Base-by-base conservation (phyloP, 1,284 basidiomycete species). In the Apiotrichum domesticum region DNA sequence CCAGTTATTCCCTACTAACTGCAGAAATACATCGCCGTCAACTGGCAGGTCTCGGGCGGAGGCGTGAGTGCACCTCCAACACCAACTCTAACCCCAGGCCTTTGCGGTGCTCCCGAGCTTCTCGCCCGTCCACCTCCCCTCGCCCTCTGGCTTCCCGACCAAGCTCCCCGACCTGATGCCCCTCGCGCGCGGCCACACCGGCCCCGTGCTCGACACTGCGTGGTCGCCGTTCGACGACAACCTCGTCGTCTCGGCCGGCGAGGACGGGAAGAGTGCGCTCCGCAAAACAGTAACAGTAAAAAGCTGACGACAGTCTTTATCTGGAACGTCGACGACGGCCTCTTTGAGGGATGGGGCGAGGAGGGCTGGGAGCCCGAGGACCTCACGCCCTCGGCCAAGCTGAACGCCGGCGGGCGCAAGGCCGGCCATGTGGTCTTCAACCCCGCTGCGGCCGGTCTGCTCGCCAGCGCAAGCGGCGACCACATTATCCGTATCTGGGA, bases 221-320 rank as follows among this genome's bases (percentile, higher is more conserved):
- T 98, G 93, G 90, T 92, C 88, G 1, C 94, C 94, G 1, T 93
- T 96, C 74, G 87, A 94, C 72, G 94, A 98, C 77, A 80, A 83
- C 14, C 81, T 96, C 68, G 87, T 97, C 62, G 93, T 88, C 3
- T 94, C 90, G 1, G 89, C 83, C 13, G 90, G 87, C 55, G 95
- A 98, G 75, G 96, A 98, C 73, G 93, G 94, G 37, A 92, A 93
- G 68, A 71, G 73, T 75, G 57, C 53, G 71, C 62, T 11, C 10
- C n/a, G 29, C 29, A 29, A 29, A 29, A 29, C 29, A 29, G 29
- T 29, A 29, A 29, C 29, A 13, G 15, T 34, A 8, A 15, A 2
- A 14, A 14, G 15, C 35, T 47, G 29, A 46, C 35, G 5, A 3
- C 39, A 74, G 82, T 90, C 59, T 85, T 91, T 74, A 81, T 98